A percentile compares a stretch with the other conserved stretches of the same genome.
phyloP scores from a whole-genome alignment of 805 yeast genomes.

The Nematodospora valgi region DNA sequence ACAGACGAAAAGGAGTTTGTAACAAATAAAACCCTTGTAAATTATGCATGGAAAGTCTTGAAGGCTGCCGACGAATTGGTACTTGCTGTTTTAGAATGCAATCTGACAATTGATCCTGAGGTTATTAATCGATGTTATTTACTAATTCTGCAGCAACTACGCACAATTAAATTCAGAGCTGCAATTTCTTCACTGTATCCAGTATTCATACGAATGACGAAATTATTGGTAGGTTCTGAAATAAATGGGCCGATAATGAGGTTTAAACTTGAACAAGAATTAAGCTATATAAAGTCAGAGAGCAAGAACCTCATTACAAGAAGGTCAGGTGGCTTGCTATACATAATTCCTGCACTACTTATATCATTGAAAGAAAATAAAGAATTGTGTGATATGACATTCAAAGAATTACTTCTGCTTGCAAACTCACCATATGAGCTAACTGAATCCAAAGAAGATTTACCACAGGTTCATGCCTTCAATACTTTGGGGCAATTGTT shows the following conservation, averaged over 20 bases:
- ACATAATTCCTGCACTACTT: constrained; percentile 70
- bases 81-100: constrained; percentile 36
- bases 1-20: constrained; percentile 5
- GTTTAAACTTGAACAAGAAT: constrained; percentile 14
- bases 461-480: constrained; percentile 93
- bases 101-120: neutral
- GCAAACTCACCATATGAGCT: constrained; percentile 49
- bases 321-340: constrained; percentile 92
- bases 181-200: constrained; percentile 90
- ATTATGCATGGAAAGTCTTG: constrained; percentile 79
- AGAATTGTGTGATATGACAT: constrained; percentile 44
- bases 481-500: constrained; percentile 78
- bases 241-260: constrained; percentile 58
- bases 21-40: constrained; percentile 42
- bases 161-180: constrained; percentile 81
- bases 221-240: constrained; percentile 49
- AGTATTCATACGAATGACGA: constrained; percentile 45
- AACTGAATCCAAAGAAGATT: constrained; percentile 55
- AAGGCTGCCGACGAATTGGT: constrained; percentile 68
- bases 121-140: constrained; percentile 48
- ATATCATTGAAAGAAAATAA: constrained; percentile 34
- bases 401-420: constrained; percentile 49
- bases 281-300: neutral
- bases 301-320: constrained; percentile 70
- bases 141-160: constrained; percentile 60